These are phyloP conservation scores for Lecanoromycetidae sp. DNA, from an alignment of 2,329 filamentous ascomycete genomes.

Conservation along the genomic window DNA sequence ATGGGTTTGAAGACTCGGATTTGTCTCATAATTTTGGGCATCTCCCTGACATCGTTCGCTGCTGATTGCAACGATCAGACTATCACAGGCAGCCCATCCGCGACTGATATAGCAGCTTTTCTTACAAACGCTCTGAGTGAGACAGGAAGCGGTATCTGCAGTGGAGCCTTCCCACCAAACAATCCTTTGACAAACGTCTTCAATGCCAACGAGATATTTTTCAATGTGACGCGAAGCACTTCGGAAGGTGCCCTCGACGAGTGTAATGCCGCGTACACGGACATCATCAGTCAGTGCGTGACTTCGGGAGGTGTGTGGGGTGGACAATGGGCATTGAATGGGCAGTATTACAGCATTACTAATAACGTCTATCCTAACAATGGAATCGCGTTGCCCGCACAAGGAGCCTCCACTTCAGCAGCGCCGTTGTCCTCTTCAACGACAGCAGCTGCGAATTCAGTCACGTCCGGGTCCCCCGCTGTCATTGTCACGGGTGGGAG, in stretches of 20 bases:
- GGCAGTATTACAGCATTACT: background rate
- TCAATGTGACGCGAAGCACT: background rate
- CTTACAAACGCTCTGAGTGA: background rate
- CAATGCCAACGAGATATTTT: slow-evolving; percentile 3
- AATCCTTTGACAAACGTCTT: slow-evolving; percentile 4
- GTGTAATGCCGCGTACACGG: background rate
- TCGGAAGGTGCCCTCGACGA: background rate
- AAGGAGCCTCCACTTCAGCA: background rate
- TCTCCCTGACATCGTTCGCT: no score
- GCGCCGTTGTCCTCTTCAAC: background rate
- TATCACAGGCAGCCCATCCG: no score
- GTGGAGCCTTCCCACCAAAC: slow-evolving; percentile 1
- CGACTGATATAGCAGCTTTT: no score
- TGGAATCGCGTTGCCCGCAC: background rate
- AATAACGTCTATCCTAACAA: background rate
- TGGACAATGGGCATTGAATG: background rate
- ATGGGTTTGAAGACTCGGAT: no score
- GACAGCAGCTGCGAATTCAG: no score
- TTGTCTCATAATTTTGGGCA: no score
- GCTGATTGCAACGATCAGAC: no score
- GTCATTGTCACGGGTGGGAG: background rate
- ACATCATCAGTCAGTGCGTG: slow-evolving; percentile 4
- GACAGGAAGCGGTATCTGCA: background rate
- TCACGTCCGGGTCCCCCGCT: background rate
- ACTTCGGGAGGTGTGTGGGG: background rate